Evolutionary conservation across 208 protist species (phyloP), one percentile per base, ranked within the genome.

Genomic region (Novymonas esmeraldas): DNA sequence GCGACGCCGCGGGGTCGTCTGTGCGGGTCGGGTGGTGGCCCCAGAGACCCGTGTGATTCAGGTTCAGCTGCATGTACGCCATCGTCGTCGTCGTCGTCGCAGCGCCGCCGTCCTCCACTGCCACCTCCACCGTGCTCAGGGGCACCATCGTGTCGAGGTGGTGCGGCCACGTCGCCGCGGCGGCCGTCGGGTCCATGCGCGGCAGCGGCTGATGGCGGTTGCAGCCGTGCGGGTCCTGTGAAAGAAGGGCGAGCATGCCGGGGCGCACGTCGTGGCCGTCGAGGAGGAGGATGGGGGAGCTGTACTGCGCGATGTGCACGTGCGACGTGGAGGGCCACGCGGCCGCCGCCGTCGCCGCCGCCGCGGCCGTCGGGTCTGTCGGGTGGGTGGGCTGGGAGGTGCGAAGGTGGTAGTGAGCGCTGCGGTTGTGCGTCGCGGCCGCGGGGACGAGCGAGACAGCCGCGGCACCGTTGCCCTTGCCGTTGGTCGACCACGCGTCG

Each of bases 41-140:
- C 80, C 82, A 92, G 70, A 89, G 78, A 3, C 86, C 86, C 24
- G 86, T 92, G 72, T 89, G 79, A 59, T 92, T 92, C 22, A 82
- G 55, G 49, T 86, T 83, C 34, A 92, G 65, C 67, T 85, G 77
- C 38, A 87, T 46, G 76, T 85, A 89, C 16, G 78, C 70, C 31
- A 92, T 48, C 34, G 41, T 60, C 26, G 49, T 20, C 29, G 46
- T 60, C 54, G 13, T 58, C n/a, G 5, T 28, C 3, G 6, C 29
- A 33, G 22, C 59, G 31, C 39, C 39, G 26, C 26, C 7, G 14
- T 31, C 20, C 39, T 41, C 58, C 29, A 75, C 65, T 39, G 50
- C 49, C 46, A 82, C 62, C 18, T 46, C 29, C 24, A 82, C 42
- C 11, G 69, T 64, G 67, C 85, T 92, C 59, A 92, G 65, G 24